phyloP scores from a whole-genome alignment of 176 grass and related monocot genomes.

The Lolium rigidum region DNA sequence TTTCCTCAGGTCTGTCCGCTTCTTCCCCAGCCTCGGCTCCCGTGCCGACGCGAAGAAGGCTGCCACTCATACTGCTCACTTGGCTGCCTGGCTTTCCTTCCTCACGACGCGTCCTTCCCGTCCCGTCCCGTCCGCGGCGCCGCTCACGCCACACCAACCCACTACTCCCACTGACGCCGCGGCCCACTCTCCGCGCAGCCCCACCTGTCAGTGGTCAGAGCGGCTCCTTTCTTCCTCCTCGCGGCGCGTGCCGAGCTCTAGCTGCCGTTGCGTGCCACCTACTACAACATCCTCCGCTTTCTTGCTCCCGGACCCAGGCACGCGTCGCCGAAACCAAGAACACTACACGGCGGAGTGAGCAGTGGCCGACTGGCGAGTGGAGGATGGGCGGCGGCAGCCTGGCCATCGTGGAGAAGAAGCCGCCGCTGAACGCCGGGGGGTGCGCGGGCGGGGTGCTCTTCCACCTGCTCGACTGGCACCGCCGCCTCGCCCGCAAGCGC shows the following conservation, averaged over 20 bases:
- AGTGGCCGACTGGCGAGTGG: too few species aligned
- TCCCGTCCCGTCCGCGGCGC: neutral
- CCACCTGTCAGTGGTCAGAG: conserved; percentile 16
- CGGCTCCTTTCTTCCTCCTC: conserved; percentile 26
- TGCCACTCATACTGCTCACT: neutral
- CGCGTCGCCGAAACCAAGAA: too few species aligned
- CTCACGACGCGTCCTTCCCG: conserved; percentile 3
- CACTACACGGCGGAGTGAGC: too few species aligned
- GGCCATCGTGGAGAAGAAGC: conserved; percentile 83
- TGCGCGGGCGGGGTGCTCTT: conserved; percentile 79
- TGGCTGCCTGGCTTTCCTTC: conserved; percentile 25
- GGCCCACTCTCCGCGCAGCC: accelerated
- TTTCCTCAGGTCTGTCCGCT: too few species aligned
- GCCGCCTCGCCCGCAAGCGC: conserved; percentile 72
- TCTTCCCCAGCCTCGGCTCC: conserved; percentile 1
- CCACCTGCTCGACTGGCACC: conserved; percentile 91
- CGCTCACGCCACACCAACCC: neutral
- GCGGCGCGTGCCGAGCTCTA: conserved; percentile 40
- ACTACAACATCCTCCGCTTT: conserved; percentile 36
- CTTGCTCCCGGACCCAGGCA: conserved; percentile 33
- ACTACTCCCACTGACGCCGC: neutral
- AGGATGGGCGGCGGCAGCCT: conserved; percentile 75
- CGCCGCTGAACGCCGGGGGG: conserved; percentile 38
- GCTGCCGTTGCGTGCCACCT: conserved; percentile 62
- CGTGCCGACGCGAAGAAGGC: neutral